These are phyloP conservation scores for Maudiozyma barnettii DNA, from an alignment of 805 yeast species.

Conservation along the genomic window DNA sequence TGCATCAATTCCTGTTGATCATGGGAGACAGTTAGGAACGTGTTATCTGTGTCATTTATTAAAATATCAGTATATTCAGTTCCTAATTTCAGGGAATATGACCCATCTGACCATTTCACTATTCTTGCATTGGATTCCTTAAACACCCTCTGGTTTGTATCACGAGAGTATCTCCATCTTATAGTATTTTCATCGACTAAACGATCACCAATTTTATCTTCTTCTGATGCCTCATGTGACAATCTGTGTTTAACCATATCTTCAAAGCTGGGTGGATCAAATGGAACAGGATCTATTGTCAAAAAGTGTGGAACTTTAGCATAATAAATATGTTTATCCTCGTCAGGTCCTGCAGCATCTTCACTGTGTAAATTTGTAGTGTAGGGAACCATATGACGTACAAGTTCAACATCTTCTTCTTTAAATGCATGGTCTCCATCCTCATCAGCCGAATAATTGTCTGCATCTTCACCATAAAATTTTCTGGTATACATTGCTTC, in stretches of 20 bases:
- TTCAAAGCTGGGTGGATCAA: constrained; percentile 64
- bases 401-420: constrained; percentile 30
- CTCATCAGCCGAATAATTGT: constrained; percentile 23
- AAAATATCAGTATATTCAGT: constrained; percentile 76
- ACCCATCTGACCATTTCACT: constrained; percentile 91
- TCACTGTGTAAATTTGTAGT: constrained; percentile 24
- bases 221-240: constrained; percentile 27
- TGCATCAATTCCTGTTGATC: constrained; percentile 59
- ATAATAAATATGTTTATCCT: constrained; percentile 33
- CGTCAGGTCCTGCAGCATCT: constrained; percentile 23
- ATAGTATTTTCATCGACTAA: constrained; percentile 73
- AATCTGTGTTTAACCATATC: constrained; percentile 37
- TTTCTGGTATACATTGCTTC: constrained; percentile 30
- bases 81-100: constrained; percentile 77
- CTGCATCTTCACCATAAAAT: constrained; percentile 27
- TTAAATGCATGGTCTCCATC: constrained; percentile 28
- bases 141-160: constrained; percentile 56
- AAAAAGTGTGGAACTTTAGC: constrained; percentile 77
- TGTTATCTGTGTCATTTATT: constrained; percentile 54
- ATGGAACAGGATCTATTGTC: constrained; percentile 75
- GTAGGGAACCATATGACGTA: constrained; percentile 40
- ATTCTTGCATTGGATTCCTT: constrained; percentile 86
- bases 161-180: constrained; percentile 87
- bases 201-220: constrained; percentile 51
- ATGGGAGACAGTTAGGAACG: constrained; percentile 61